Evolutionary conservation across 164 flowering plant genomes (phyloP).

Genomic region (Macadamia tetraphylla): DNA sequence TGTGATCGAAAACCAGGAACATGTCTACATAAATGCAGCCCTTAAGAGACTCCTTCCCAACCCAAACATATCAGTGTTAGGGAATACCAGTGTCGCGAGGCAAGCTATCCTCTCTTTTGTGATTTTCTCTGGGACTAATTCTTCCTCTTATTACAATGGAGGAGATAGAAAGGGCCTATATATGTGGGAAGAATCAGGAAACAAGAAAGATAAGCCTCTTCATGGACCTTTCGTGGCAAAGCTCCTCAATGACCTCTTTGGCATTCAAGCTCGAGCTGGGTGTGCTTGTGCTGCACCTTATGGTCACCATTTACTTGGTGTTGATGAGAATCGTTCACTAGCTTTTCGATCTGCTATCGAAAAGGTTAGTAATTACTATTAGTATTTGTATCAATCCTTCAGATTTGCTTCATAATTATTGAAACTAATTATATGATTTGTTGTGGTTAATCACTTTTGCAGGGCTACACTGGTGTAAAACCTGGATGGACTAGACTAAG

Average conservation of each 20-base stretch:
- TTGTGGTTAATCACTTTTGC: constrained; percentile 1
- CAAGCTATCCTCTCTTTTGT: constrained; percentile 76
- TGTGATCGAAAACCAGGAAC: constrained; percentile 43
- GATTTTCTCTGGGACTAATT: constrained; percentile 31
- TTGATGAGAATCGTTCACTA: constrained; percentile 37
- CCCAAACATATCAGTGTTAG: constrained; percentile 39
- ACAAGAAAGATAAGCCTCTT: constrained; percentile 52
- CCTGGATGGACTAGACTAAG: constrained; percentile 84
- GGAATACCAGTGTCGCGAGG: constrained; percentile 43
- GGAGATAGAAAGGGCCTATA: constrained; percentile 7
- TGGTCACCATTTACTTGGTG: constrained; percentile 53
- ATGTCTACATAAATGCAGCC: constrained; percentile 19
- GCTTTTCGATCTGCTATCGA: constrained; percentile 43
- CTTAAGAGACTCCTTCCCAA: too few relatives aligned
- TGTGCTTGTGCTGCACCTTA: constrained; percentile 94
- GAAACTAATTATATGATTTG: too few relatives aligned
- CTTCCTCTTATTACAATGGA: background rate
- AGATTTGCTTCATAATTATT: too few relatives aligned
- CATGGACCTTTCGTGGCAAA: constrained; percentile 69
- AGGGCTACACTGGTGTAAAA: constrained; percentile 71
- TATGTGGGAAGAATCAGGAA: constrained; percentile 44
- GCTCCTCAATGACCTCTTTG: constrained; percentile 25
- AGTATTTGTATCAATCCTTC: too few relatives aligned
- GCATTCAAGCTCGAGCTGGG: constrained; percentile 83
- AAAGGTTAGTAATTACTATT: constrained; percentile 31